Evolutionary conservation across 179 eudicot species (phyloP), one percentile per base, ranked within the genome.

Genomic region (Heliamphora pulchella): DNA sequence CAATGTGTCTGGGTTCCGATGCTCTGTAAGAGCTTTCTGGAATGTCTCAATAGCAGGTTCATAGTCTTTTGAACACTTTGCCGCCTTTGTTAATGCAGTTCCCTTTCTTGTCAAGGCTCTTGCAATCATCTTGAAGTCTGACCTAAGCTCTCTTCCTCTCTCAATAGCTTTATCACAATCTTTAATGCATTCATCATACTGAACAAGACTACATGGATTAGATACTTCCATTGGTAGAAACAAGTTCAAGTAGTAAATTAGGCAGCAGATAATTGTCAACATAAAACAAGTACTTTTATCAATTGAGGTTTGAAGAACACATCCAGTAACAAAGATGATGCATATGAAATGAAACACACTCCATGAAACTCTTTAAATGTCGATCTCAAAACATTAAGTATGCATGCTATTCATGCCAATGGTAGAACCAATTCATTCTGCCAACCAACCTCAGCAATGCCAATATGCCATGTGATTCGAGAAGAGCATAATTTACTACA

Each of bases 121-220:
- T 48, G 98, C 98, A 58, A 95, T 75, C 98, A 95, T 95, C 85
- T 95, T 95, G 83, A 47, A 95, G 79, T 93, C 97, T 66, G 98
- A 83, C 78, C 98, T 89, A 20, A 93, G 93, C 86, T 95, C 97
- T 84, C 97, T 86, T 8, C 98, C 98, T 70, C 98, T 89, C 87
- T 93, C 98, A 66, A 95, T 97, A 79, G 97, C 98, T 82, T 86
- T 85, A 76, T 95, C 97, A 83, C 98, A 93, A 78, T 95, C 98
- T 80, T 91, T 85, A 48, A 93, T 91, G 82, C 98, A 93, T 64
- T 93, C 98, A 3, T 93, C 98, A 77, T 89, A 93, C 98, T 91
- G 86, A 62, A 79, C 74, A 44, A 13, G 11, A 74, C 50, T 2
- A 63, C 1, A 55, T 50, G 39, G 7, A 39, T 11, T 39, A 74